Evolutionary conservation across 2,329 filamentous ascomycete genomes (phyloP).

Genomic region (Ophiosphaerella korrae): DNA sequence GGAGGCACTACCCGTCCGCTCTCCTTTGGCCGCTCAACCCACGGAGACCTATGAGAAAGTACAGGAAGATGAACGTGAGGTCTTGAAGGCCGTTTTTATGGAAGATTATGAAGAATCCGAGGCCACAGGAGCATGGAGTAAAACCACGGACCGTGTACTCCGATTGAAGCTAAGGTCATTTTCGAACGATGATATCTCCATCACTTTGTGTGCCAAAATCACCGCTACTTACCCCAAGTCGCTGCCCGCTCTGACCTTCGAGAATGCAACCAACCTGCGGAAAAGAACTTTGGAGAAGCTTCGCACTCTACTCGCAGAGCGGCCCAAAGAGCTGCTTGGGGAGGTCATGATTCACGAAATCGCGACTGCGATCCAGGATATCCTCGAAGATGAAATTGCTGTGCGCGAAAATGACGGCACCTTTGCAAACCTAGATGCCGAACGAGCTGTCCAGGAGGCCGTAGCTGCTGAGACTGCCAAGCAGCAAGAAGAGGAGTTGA

Average conservation of each 20-base stretch:
- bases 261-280: conserved; percentile 67
- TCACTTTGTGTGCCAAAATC: conserved; percentile 77
- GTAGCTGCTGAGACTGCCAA: conserved; percentile 65
- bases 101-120: conserved; percentile 83
- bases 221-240: conserved; percentile 92
- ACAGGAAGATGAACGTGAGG: conserved; percentile 86
- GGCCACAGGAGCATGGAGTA: conserved; percentile 82
- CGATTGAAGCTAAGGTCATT: conserved; percentile 78
- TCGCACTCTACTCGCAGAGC: conserved; percentile 68
- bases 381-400: conserved; percentile 84
- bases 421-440: conserved; percentile 85
- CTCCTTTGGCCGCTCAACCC: conserved; percentile 42
- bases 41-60: conserved; percentile 75
- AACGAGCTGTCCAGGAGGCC: conserved; percentile 82
- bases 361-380: conserved; percentile 64
- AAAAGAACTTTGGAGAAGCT: conserved; percentile 75
- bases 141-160: conserved; percentile 79
- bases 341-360: conserved; percentile 70
- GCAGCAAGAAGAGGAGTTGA: conserved; percentile 49
- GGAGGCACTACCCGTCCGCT: conserved; percentile 37
- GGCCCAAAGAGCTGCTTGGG: conserved; percentile 68
- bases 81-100: conserved; percentile 83
- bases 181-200: conserved; percentile 71
- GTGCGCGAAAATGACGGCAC: conserved; percentile 75
- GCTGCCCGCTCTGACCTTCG: conserved; percentile 72